These are phyloP conservation scores for Gypsophila paniculata DNA, from an alignment of 179 eudicot species.

Conservation along the genomic window DNA sequence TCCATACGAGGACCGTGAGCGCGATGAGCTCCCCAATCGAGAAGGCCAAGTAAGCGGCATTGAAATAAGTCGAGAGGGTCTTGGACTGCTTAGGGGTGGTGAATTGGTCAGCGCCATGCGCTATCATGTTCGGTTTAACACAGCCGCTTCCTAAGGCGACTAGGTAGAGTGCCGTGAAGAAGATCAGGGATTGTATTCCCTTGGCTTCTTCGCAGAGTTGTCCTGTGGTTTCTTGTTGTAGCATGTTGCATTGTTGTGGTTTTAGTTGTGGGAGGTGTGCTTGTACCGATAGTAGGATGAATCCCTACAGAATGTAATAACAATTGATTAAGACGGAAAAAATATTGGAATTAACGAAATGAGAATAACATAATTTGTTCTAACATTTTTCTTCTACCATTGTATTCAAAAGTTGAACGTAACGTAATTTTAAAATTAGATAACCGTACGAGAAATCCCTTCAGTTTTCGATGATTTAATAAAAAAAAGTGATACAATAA, in stretches of 20 bases:
- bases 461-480: too few relatives aligned
- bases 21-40: constrained; percentile 80
- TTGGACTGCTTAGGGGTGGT: constrained; percentile 49
- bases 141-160: constrained; percentile 97
- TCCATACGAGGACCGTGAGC: constrained; percentile 77
- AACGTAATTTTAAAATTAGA: too few relatives aligned
- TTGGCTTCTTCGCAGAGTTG: constrained; percentile 52
- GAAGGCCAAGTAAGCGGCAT: constrained; percentile 84
- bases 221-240: constrained; percentile 11
- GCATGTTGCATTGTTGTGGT: constrained; percentile 74
- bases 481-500: too few relatives aligned
- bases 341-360: too few relatives aligned
- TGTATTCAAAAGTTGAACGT: too few relatives aligned
- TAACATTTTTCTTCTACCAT: too few relatives aligned
- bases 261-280: constrained; percentile 87
- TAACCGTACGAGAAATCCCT: too few relatives aligned
- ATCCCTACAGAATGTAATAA: constrained; percentile 43
- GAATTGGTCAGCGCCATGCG: constrained; percentile 94
- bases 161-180: constrained; percentile 70
- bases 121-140: constrained; percentile 89
- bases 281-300: constrained; percentile 76
- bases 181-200: constrained; percentile 59
- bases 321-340: too few relatives aligned
- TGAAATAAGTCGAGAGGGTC: constrained; percentile 80
- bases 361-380: too few relatives aligned